Evolutionary conservation across 257 asterid species (phyloP), one percentile per base, ranked within the genome.

Genomic region (Capsicum baccatum): DNA sequence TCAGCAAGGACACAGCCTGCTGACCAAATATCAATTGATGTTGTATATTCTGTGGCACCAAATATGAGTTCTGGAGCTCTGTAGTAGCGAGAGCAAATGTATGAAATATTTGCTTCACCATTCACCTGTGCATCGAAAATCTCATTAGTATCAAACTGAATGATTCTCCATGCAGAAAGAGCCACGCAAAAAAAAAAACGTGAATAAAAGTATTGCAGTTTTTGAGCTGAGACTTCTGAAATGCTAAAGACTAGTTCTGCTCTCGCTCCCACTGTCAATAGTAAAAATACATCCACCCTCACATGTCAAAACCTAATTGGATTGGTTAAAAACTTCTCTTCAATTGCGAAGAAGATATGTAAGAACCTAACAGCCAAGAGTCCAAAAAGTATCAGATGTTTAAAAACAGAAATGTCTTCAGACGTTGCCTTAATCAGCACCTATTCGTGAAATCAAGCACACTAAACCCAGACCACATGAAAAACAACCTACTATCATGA

Each of bases 1-100:
- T 95, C 98, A 76, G 98, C 98, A 68, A 95, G 96, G 85, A 94
- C 98, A 85, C 98, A 95, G 3, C 98, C 98, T 50, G 95, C 98
- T 50, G 98, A 95, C 98, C 98, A 95, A 83, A 95, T 95, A 88
- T 95, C 98, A 91, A 95, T 92, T 55, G 97, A 88, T 5, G 92
- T 87, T 39, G 95, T 88, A 84, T 95, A 95, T 76, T 95, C 98
- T 70, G 94, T 94, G 39, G 98, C 98, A 79, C 98, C 98, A 84
- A 95, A 94, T 88, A 95, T 94, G 70, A 95, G 94, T 89, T 95
- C 98, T 44, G 98, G 98, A 52, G 98, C 98, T 15, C 98, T 92
- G 90, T 95, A 95, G 86, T 95, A 95, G 48, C 98, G 96, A 79
- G 98, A 95, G 89, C 98, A 95, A 70, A 95, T 95, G 87, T 95